Conservation (phyloP, 495 filamentous ascomycete species). For the Penicillium taxi region DNA sequence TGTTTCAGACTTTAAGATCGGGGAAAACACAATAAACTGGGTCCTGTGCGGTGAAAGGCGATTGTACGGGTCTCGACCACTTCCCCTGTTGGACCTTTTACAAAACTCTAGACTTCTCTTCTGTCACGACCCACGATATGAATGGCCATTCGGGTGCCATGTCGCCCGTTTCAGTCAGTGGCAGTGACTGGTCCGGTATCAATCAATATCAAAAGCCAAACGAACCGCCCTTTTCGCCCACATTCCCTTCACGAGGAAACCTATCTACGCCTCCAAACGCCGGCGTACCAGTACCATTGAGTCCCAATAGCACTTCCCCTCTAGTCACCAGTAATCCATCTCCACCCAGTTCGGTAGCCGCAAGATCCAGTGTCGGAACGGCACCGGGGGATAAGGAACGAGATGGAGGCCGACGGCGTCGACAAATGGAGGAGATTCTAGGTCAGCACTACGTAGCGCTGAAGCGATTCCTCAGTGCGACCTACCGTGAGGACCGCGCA, state of each 20-base stretch:
- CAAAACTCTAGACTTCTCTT: slow-evolving; percentile 3
- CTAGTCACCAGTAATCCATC: slow-evolving; percentile 56
- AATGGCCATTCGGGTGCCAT: slow-evolving; percentile 59
- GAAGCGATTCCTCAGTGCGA: slow-evolving; percentile 61
- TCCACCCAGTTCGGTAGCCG: slow-evolving; percentile 74
- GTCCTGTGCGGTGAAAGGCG: slow-evolving; percentile 7
- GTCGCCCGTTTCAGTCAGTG: slow-evolving; percentile 74
- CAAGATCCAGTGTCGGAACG: slow-evolving; percentile 66
- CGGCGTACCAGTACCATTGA: slow-evolving; percentile 44
- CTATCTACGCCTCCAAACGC: slow-evolving; percentile 66
- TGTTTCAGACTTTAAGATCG: slow-evolving; percentile 16
- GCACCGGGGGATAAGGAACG: slow-evolving; percentile 54
- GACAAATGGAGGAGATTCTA: slow-evolving; percentile 58
- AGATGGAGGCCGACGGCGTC: slow-evolving; percentile 37
- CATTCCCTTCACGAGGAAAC: slow-evolving; percentile 49
- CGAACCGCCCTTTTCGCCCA: slow-evolving; percentile 47
- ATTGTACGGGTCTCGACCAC: slow-evolving; percentile 1
- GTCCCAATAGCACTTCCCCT: slow-evolving; percentile 45
- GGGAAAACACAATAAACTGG: slow-evolving; percentile 11
- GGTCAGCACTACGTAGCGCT: slow-evolving; percentile 76
- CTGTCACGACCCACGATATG: slow-evolving; percentile 34
- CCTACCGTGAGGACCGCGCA: slow-evolving; percentile 64
- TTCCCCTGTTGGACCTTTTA: background rate
- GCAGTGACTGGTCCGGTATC: slow-evolving; percentile 82
- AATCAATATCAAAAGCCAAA: slow-evolving; percentile 63